Conservation (phyloP, 495 filamentous ascomycete species). For the Schizothecium vesticola region DNA sequence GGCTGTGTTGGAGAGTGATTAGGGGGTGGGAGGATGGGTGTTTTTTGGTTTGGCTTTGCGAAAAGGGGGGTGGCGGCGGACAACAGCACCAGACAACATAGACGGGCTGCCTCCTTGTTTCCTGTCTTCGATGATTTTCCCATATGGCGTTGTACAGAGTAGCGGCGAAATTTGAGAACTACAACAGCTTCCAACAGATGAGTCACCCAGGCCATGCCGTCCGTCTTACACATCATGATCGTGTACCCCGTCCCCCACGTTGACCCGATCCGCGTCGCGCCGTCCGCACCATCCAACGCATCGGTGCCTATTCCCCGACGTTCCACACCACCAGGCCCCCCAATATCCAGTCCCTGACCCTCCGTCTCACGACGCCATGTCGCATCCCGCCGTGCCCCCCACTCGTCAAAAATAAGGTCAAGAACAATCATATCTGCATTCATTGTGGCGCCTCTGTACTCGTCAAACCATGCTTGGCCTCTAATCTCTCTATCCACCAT, state of each 20-base stretch:
- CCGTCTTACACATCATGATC: background rate
- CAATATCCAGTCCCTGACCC: background rate
- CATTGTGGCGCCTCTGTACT: background rate
- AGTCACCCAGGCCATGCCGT: background rate
- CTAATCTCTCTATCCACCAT: background rate
- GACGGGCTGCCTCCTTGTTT: background rate
- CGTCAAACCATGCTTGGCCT: background rate
- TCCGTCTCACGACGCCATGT: background rate
- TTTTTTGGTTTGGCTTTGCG: background rate
- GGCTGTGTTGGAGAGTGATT: conserved; percentile 76
- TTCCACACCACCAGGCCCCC: background rate
- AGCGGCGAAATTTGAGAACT: background rate
- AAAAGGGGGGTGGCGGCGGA: background rate
- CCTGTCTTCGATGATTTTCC: background rate
- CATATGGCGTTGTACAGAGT: background rate
- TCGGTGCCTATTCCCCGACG: background rate
- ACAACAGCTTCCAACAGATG: background rate
- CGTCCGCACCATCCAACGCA: background rate
- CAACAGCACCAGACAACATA: background rate
- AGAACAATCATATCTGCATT: background rate
- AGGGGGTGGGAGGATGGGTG: conserved; percentile 2
- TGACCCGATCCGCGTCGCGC: background rate
- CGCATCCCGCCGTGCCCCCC: background rate
- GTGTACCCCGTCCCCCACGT: background rate
- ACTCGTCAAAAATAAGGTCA: background rate